A percentile compares a stretch with the other conserved stretches of the same genome.
Conservation (phyloP, 1,139 yeast genomes). For the Candida tetrigidarum region DNA sequence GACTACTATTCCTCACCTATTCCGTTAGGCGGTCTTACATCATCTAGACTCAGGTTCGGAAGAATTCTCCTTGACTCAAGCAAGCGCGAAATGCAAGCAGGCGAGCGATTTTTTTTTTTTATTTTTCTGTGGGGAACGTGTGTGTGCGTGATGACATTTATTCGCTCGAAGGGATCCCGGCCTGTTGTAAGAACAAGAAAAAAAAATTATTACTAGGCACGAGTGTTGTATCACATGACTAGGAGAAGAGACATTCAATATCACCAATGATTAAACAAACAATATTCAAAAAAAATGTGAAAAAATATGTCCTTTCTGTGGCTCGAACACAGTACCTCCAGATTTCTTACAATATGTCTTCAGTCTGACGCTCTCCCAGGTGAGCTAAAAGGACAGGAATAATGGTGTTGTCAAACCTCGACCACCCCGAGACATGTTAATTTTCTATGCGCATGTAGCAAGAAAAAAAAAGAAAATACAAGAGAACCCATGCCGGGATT, state of each 20-base stretch:
- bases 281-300: constrained; percentile 5
- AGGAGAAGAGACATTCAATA: background rate
- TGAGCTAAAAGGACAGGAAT: constrained; percentile 44
- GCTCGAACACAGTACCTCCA: background rate
- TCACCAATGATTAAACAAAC: constrained; percentile 1
- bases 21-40: background rate
- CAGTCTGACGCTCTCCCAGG: constrained; percentile 64
- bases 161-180: background rate
- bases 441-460: background rate
- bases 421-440: no score
- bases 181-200: background rate
- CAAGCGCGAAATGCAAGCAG: background rate
- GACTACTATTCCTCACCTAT: background rate
- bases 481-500: constrained; percentile 52
- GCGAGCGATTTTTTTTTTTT: background rate
- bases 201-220: no score
- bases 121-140: constrained; percentile 1
- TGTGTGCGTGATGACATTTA: background rate
- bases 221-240: no score
- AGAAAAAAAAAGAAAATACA: constrained; percentile 13
- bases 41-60: background rate
- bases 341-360: constrained; percentile 26
- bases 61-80: background rate
- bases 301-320: background rate
- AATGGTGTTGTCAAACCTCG: no score